Base-by-base conservation (phyloP, 1,284 basidiomycete genomes). In the Cryptococcus jaspeensis region DNA sequence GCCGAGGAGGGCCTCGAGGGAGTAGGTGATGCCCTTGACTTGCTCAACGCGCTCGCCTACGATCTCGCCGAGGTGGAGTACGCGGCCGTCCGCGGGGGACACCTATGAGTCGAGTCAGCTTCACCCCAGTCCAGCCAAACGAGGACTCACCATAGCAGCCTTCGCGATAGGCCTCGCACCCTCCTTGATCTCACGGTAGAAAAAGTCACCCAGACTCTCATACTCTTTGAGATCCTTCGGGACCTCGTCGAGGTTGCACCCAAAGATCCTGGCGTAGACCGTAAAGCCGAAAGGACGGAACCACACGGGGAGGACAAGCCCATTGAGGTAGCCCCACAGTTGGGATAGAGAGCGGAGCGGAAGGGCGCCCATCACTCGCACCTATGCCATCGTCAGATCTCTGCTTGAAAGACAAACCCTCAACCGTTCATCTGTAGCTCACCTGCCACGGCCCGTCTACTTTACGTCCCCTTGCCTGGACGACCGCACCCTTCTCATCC, bases 1-100 rank as follows among this genome's bases (percentile, higher is more conserved):
- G 39, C 92, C 92, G 9, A 98, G 85, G 0, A 99, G 81, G 0
- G 94, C 93, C 64, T 95, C 89, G 23, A 99, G 84, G 7, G 92
- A 96, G 72, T 98, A 98, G 0, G 92, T 98, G 63, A 96, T 87
- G 16, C 95, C 95, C 78, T 99, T 99, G 71, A 99, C 92, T 78
- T 98, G 94, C 74, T 97, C 94, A 43, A 99, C 91, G 32, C 86
- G 85, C 43, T 80, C 74, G 50, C 87, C 84, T 61, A 87, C 86
- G 64, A 99, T 90, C 2, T 86, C 85, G 25, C 95, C 96, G 66
- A 94, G 93, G 74, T 99, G 95, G 38, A 99, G 81, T 2, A 99
- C 84, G 1, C 83, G 88, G 11, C 95, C 96, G 67, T 99, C 95
- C 0, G 95, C 92, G 0, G 96, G 95, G 57, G 90, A 92, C 59